phyloP scores from a whole-genome alignment of 148 eudicot species.

The Rhododendron mucronatum region DNA sequence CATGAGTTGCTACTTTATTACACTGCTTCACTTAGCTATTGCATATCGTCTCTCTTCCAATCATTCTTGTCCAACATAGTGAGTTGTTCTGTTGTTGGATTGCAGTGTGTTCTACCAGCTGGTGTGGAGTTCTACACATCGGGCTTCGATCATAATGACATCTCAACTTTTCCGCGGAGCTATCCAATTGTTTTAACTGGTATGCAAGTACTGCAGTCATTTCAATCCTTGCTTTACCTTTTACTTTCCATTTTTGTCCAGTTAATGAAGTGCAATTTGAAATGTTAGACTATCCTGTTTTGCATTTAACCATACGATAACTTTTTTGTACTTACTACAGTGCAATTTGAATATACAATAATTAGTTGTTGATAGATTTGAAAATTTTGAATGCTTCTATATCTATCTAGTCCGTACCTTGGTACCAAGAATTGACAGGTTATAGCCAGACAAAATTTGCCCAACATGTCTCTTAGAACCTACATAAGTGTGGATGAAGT shows the following conservation, averaged over 20 bases:
- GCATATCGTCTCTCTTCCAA: not conserved
- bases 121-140: slow-evolving; percentile 77
- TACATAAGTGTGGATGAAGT: not conserved
- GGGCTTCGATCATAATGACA: slow-evolving; percentile 53
- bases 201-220: slow-evolving; percentile 22
- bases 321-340: not conserved
- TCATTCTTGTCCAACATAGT: not conserved
- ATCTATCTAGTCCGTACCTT: not conserved
- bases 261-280: not conserved
- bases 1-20: not conserved
- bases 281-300: not conserved
- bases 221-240: not conserved
- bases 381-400: not conserved
- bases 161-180: slow-evolving; percentile 69
- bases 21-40: not conserved
- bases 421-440: not conserved
- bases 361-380: not conserved
- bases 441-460: not conserved
- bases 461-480: not conserved
- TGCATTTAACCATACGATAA: not conserved
- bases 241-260: not conserved
- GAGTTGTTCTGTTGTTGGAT: slow-evolving; percentile 10
- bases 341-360: not conserved
- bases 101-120: slow-evolving; percentile 98
- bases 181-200: slow-evolving; percentile 98